phyloP scores from a whole-genome alignment of 345 rosid species.

The Pugionium dolabratum region DNA sequence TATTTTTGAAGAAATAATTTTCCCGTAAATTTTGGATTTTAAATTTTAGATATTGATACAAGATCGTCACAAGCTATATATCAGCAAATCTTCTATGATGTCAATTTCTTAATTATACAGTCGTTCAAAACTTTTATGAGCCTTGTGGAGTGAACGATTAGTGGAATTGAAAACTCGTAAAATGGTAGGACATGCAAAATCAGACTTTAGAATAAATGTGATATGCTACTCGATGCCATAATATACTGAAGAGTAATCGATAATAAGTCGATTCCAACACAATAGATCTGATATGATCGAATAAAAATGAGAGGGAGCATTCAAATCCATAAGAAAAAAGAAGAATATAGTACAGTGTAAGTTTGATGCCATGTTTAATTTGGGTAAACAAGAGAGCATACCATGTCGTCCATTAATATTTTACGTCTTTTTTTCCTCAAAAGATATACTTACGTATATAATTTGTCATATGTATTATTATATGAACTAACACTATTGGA shows the following conservation, averaged over 20 bases:
- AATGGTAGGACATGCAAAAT: slow-evolving; percentile 23
- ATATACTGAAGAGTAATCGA: not conserved
- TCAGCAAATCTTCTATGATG: no score
- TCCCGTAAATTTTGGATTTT: not conserved
- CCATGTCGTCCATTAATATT: slow-evolving; percentile 6
- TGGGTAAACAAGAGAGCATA: slow-evolving; percentile 28
- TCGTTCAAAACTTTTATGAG: not conserved
- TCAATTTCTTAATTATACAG: no score
- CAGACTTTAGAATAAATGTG: slow-evolving; percentile 14
- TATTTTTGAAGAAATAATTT: no score
- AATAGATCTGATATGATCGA: slow-evolving; percentile 27
- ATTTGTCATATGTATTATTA: not conserved
- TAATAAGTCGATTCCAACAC: slow-evolving; percentile 25
- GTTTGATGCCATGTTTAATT: slow-evolving; percentile 20
- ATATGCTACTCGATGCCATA: slow-evolving; percentile 6
- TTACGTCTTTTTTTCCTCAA: not conserved
- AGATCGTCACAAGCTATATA: not conserved
- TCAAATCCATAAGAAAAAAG: slow-evolving; percentile 5
- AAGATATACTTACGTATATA: not conserved
- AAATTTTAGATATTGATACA: no score
- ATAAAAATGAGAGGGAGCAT: slow-evolving; percentile 21
- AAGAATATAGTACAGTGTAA: slow-evolving; percentile 23
- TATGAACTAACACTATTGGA: not conserved
- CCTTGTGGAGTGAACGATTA: not conserved
- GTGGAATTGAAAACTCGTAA: slow-evolving; percentile 5